Base-by-base conservation (phyloP, 768 basidiomycete species). In the Galerina marginata region DNA sequence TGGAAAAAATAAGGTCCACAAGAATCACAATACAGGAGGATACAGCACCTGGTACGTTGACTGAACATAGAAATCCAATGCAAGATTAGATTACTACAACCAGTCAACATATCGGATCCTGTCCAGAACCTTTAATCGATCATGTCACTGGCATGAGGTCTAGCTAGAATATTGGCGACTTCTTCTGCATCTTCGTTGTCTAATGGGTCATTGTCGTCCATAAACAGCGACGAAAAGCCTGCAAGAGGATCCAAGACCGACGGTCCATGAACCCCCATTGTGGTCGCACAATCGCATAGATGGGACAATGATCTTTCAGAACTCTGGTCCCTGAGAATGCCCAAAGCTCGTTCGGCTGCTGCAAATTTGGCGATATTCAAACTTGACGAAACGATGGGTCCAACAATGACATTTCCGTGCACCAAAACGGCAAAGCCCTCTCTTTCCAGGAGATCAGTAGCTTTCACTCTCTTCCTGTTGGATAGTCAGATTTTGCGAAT, bases 321-420 rank as follows among this genome's bases (percentile, higher is more conserved):
- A 16, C 65, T 67, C 2, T 75, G 59, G 59, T 88, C 83, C 56
- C 74, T 77, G 58, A 92, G 75, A 33, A 84, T 71, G n/a, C 74
- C 68, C 42, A 85, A 72, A 0, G 90, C 89, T 25, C 81, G 75
- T 69, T 90, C 88, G 2, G 90, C 82, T 2, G 86, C 90, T 46
- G 87, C 79, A 29, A 86, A 87, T 67, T 87, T 90, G 3, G 89
- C 87, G n/a, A 90, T 77, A 1, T 80, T 78, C 38, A 79, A 72
- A 61, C 85, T 91, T 6, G 76, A 65, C 9, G 86, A 85, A 10
- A 84, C 74, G 36, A 92, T 77, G 2, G 91, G 90, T 0, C 88
- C 89, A 2, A 77, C 82, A 33, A 92, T 72, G 6, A 77, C 72
- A 6, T 67, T 67, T 11, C 78, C 87, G 64, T 93, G 92, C 15